These are phyloP conservation scores for Onygenales sp. DNA, from an alignment of 2,329 filamentous ascomycete species.

Conservation along the genomic window DNA sequence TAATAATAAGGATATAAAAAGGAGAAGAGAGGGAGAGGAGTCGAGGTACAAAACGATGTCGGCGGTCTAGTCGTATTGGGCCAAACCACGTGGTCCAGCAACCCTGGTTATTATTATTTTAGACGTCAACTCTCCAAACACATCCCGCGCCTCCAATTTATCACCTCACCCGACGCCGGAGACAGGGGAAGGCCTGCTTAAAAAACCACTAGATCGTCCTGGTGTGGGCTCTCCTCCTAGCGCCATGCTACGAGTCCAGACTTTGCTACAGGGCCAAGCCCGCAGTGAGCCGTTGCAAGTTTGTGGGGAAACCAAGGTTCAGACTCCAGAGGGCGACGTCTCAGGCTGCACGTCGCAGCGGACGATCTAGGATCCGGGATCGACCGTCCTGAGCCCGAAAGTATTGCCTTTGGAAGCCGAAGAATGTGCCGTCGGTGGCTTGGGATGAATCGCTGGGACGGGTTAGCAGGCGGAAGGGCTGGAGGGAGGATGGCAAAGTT, in stretches of 20 bases:
- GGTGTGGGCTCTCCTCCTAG: not conserved
- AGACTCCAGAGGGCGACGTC: not conserved
- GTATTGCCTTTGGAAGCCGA: not conserved
- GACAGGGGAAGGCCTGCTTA: not conserved
- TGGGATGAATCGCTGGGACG: too few species aligned
- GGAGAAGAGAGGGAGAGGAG: not conserved
- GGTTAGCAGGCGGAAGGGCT: too few species aligned
- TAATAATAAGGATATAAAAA: not conserved
- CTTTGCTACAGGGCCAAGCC: not conserved
- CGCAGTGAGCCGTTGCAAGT: not conserved
- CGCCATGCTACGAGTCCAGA: not conserved
- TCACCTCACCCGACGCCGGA: not conserved
- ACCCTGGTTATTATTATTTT: not conserved
- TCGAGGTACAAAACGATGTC: not conserved
- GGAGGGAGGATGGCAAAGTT: too few species aligned
- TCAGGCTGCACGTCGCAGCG: not conserved
- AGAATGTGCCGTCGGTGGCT: not conserved
- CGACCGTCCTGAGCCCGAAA: not conserved
- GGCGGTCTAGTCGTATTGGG: not conserved
- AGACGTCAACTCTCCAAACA: too few species aligned
- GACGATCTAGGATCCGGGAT: not conserved
- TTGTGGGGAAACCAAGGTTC: not conserved
- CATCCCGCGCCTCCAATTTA: not conserved
- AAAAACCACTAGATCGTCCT: not conserved
- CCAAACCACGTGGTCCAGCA: not conserved